phyloP scores from a whole-genome alignment of 2,329 filamentous ascomycete genomes.

The Gnomoniopsis sp. region DNA sequence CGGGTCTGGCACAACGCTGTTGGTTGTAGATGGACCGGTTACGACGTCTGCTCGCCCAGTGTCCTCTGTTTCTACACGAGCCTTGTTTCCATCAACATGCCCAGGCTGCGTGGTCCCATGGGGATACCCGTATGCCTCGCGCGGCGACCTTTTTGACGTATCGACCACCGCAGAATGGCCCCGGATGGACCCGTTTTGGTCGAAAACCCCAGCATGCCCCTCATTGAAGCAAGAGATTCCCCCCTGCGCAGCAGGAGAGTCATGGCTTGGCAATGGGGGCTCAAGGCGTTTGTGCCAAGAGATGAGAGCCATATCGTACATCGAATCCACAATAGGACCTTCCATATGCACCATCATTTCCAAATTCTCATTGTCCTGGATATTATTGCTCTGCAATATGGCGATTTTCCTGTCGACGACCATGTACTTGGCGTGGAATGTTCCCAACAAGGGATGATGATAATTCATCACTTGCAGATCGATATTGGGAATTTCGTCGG shows the following conservation, averaged over 20 bases:
- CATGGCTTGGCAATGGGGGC: slow-evolving; percentile 54
- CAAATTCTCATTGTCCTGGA: slow-evolving; percentile 73
- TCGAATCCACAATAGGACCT: slow-evolving; percentile 70
- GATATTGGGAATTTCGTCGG: slow-evolving; percentile 66
- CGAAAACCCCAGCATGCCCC: slow-evolving; percentile 26
- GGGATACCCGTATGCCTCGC: slow-evolving; percentile 17
- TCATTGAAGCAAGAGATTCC: slow-evolving; percentile 25
- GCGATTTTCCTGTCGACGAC: slow-evolving; percentile 70
- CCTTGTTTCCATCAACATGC: slow-evolving; percentile 10
- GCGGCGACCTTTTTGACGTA: slow-evolving; percentile 22
- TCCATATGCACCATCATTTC: slow-evolving; percentile 79
- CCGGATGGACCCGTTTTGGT: slow-evolving; percentile 27
- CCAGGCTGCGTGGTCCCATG: slow-evolving; percentile 14
- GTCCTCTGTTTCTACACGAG: slow-evolving; percentile 10
- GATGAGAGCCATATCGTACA: slow-evolving; percentile 72
- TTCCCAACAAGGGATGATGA: slow-evolving; percentile 67
- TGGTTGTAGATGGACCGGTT: slow-evolving; percentile 23
- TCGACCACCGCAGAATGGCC: slow-evolving; percentile 28
- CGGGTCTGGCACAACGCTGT: slow-evolving; percentile 14
- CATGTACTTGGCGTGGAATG: slow-evolving; percentile 76
- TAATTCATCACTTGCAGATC: slow-evolving; percentile 72
- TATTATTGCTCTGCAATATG: slow-evolving; percentile 74
- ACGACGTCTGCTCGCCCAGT: slow-evolving; percentile 16
- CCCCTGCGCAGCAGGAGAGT: slow-evolving; percentile 42
- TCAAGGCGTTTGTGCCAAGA: slow-evolving; percentile 65